Conservation (phyloP, 768 basidiomycete genomes). For the Rhodotorula graminis region DNA sequence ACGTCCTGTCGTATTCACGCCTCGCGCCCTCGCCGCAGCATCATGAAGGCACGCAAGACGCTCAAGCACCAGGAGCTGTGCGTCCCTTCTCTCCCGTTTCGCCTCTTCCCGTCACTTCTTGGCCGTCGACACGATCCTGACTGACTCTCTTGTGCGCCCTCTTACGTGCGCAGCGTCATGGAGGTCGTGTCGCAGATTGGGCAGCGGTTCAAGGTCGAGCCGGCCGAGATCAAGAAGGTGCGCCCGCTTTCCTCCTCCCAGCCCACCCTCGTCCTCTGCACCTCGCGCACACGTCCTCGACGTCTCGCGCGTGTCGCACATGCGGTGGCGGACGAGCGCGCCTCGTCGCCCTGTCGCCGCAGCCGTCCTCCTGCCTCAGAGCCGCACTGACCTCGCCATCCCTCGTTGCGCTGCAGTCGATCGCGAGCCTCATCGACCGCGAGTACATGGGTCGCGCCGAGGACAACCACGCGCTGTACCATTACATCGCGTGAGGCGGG, state of each 20-base stretch:
- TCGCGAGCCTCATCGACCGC: slow-evolving; percentile 71
- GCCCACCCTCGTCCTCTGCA: not conserved
- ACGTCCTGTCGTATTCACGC: no score
- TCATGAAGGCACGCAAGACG: slow-evolving; percentile 59
- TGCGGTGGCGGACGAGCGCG: no score
- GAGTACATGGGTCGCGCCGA: slow-evolving; percentile 79
- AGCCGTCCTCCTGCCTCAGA: no score
- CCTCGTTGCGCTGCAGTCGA: slow-evolving; percentile 39
- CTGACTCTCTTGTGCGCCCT: no score
- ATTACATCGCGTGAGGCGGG: slow-evolving; percentile 65
- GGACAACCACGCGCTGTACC: slow-evolving; percentile 64
- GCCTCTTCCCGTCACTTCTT: not conserved
- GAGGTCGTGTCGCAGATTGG: slow-evolving; percentile 82
- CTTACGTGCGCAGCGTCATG: slow-evolving; percentile 51
- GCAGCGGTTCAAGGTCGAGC: slow-evolving; percentile 77
- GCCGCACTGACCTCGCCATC: not conserved
- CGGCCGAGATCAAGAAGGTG: slow-evolving; percentile 72
- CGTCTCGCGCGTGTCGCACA: no score
- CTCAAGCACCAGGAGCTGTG: slow-evolving; percentile 66
- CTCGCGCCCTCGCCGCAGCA: slow-evolving; percentile 56
- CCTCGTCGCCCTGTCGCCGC: no score
- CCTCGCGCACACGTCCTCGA: no score
- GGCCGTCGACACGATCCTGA: no score
- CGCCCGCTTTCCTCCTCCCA: slow-evolving; percentile 5
- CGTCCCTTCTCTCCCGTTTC: not conserved